A percentile compares a stretch with the other conserved stretches of the same genome.
phyloP scores from a whole-genome alignment of 768 basidiomycete species.

The Mycena pura region DNA sequence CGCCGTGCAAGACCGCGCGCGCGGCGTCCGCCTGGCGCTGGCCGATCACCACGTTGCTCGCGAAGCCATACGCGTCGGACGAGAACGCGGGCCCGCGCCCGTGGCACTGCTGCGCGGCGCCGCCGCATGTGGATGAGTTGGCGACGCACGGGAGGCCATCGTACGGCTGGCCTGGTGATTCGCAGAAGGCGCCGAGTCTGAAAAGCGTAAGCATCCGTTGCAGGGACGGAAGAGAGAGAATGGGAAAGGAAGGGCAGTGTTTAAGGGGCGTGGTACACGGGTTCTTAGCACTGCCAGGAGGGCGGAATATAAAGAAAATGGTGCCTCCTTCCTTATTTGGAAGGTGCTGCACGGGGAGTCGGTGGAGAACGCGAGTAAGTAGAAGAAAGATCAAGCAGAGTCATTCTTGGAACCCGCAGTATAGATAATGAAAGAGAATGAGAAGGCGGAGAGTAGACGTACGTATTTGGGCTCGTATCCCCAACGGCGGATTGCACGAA shows the following conservation, averaged over 20 bases:
- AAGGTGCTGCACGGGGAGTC: too few relatives aligned
- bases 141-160: slow-evolving; percentile 73
- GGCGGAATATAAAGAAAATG: too few relatives aligned
- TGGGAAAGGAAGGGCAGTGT: slow-evolving; percentile 4
- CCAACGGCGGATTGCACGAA: slow-evolving; percentile 73
- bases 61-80: slow-evolving; percentile 59
- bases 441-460: slow-evolving; percentile 33
- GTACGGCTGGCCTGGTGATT: slow-evolving; percentile 72
- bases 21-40: slow-evolving; percentile 72
- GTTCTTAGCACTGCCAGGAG: too few relatives aligned
- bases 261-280: too few relatives aligned
- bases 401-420: background rate
- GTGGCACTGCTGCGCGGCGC: slow-evolving; percentile 67
- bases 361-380: background rate
- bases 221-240: background rate
- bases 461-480: slow-evolving; percentile 84
- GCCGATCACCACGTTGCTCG: slow-evolving; percentile 72
- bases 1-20: slow-evolving; percentile 59
- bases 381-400: background rate
- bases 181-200: slow-evolving; percentile 77
- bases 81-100: slow-evolving; percentile 44
- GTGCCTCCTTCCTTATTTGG: too few relatives aligned
- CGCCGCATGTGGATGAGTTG: slow-evolving; percentile 78
- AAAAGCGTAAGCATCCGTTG: background rate
- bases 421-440: background rate